These are phyloP conservation scores for Aureobasidium lini DNA, from an alignment of 2,329 filamentous ascomycete genomes.

Conservation along the genomic window DNA sequence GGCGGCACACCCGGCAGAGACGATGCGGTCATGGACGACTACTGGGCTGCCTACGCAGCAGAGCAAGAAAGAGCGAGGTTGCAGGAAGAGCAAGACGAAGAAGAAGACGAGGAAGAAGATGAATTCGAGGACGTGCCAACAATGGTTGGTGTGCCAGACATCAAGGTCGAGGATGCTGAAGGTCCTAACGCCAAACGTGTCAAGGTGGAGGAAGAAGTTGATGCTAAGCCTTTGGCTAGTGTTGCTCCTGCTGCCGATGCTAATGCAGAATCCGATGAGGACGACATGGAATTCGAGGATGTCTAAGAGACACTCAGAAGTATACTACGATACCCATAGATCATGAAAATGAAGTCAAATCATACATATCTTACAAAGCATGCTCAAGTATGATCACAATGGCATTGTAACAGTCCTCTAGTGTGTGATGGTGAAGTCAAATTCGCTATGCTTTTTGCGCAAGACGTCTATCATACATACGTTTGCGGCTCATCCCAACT, in stretches of 20 bases:
- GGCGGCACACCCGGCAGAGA: constrained; percentile 33
- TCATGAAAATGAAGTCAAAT: not conserved
- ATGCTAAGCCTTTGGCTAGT: constrained; percentile 19
- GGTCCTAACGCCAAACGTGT: constrained; percentile 51
- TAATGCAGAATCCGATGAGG: constrained; percentile 39
- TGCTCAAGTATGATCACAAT: not conserved
- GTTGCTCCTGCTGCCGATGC: constrained; percentile 22
- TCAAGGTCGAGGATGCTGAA: constrained; percentile 32
- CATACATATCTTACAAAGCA: not conserved
- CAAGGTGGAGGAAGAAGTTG: constrained; percentile 46
- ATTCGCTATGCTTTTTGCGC: constrained; percentile 3
- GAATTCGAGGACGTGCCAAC: constrained; percentile 46
- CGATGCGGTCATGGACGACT: constrained; percentile 55
- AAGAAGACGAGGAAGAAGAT: constrained; percentile 43
- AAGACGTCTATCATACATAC: not conserved
- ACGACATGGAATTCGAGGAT: constrained; percentile 42
- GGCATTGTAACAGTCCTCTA: not conserved
- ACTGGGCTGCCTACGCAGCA: constrained; percentile 59
- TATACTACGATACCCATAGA: constrained; percentile 4
- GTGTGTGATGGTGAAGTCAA: not conserved
- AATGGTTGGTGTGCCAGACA: constrained; percentile 17
- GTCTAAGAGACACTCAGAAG: constrained; percentile 21
- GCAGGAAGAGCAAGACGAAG: constrained; percentile 35
- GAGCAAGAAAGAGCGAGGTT: constrained; percentile 42
- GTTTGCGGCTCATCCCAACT: not conserved